Base-by-base conservation (phyloP, 176 grass and related monocot genomes). In the Urochloa ruziziensis region DNA sequence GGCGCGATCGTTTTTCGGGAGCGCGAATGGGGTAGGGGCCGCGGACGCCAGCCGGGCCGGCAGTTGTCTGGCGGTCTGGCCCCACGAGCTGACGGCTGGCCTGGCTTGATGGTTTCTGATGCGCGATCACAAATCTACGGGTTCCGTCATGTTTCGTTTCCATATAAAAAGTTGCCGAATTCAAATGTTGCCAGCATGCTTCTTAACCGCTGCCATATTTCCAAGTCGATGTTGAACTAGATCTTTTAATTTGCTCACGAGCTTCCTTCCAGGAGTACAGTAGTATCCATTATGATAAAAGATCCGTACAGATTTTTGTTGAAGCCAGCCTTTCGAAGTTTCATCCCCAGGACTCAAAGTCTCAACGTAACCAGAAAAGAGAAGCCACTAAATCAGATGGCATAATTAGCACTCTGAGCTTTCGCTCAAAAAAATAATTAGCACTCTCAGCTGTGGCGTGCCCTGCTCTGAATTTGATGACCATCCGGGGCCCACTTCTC, bases 341-440 rank as follows among this genome's bases (percentile, higher is more conserved):
- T 51, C 27, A 28, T 48, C 19, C 3, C 27, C 40, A 5, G 21
- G 40, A 46, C n/a, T 33, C 39, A 11, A 15, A 79, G 59, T 64
- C 3, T 25, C 61, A 80, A 52, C 51, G 61, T 11, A 21, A 36
- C 7, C 7, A 39, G 13, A 11, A 18, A 67, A 43, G 30, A 18
- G 19, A 52, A 25, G 35, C 51, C 46, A 25, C 43, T 64, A 66
- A 57, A 69, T 49, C 29, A 60, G 1, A 82, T 12, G 25, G 43
- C 70, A 85, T 81, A 81, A 85, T 69, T 52, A 85, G 77, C 37
- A 40, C 37, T 40, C n/a, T n/a, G n/a, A n/a, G n/a, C n/a, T n/a
- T n/a, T n/a, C n/a, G n/a, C n/a, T n/a, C n/a, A n/a, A n/a, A n/a
- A n/a, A n/a, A n/a, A 85, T 80, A 80, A 85, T 69, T 43, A 85